These are phyloP conservation scores for Populus euphratica DNA, from an alignment of 345 rosid species.

Conservation along the genomic window DNA sequence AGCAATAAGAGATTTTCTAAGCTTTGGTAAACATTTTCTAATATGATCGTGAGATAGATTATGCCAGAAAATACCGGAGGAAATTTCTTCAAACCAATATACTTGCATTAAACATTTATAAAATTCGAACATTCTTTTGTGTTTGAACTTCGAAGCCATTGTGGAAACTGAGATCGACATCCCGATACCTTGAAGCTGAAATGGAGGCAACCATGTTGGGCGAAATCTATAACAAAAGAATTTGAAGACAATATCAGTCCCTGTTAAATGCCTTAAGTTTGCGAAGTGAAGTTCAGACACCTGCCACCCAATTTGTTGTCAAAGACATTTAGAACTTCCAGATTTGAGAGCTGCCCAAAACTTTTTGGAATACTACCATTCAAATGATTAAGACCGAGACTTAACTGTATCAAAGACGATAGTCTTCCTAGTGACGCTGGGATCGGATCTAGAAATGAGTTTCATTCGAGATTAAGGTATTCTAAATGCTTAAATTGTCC, in stretches of 20 bases:
- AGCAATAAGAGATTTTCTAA: neutral
- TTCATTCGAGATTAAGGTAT: neutral
- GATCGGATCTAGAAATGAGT: neutral
- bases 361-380: constrained; percentile 14
- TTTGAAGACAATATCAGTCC: neutral
- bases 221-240: neutral
- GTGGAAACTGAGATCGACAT: constrained; percentile 12
- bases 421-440: neutral
- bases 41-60: constrained; percentile 13
- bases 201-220: constrained; percentile 1
- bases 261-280: neutral
- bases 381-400: neutral
- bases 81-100: constrained; percentile 11
- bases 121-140: neutral
- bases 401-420: neutral
- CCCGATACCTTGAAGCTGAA: neutral
- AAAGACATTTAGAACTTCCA: neutral
- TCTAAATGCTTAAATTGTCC: neutral
- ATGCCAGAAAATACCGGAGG: neutral
- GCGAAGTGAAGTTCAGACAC: constrained; percentile 9
- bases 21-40: neutral
- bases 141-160: constrained; percentile 7
- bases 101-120: constrained; percentile 15
- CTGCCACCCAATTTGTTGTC: constrained; percentile 1
- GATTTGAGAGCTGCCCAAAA: constrained; percentile 10